These are phyloP conservation scores for Speleostelium caveatum DNA, from an alignment of 78 protist species.

Conservation along the genomic window DNA sequence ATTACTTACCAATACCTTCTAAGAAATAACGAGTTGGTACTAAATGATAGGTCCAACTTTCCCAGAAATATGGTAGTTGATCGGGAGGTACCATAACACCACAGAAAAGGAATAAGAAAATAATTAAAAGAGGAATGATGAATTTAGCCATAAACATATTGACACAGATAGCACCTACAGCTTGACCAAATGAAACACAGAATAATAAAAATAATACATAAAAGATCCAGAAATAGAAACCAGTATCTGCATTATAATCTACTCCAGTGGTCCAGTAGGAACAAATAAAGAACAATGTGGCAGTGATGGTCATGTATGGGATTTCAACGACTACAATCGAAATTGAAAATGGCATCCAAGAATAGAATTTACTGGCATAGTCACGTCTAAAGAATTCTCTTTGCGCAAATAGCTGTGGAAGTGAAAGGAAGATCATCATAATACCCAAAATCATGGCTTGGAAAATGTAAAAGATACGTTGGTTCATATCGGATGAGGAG, in stretches of 20 bases:
- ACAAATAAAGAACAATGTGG: constrained; percentile 34
- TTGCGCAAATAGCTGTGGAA: constrained; percentile 48
- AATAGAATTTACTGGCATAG: constrained; percentile 36
- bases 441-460: constrained; percentile 49
- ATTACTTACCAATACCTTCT: constrained; percentile 77
- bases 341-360: constrained; percentile 50
- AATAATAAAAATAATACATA: not conserved
- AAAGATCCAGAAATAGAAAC: constrained; percentile 57
- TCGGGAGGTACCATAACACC: constrained; percentile 37
- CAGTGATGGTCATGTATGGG: constrained; percentile 36
- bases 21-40: constrained; percentile 42
- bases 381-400: constrained; percentile 42
- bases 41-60: constrained; percentile 1
- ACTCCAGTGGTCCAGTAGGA: constrained; percentile 43
- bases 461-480: constrained; percentile 40
- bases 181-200: constrained; percentile 59
- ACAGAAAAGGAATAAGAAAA: constrained; percentile 58
- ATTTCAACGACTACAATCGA: constrained; percentile 37
- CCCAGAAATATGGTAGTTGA: constrained; percentile 31
- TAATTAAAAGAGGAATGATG: constrained; percentile 7
- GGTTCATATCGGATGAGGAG: constrained; percentile 55
- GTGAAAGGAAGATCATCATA: constrained; percentile 22
- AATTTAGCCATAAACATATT: constrained; percentile 5
- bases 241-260: not conserved
- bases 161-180: constrained; percentile 27